Evolutionary conservation across 208 protist species (phyloP).

Genomic region (Leishmania guyanensis): DNA sequence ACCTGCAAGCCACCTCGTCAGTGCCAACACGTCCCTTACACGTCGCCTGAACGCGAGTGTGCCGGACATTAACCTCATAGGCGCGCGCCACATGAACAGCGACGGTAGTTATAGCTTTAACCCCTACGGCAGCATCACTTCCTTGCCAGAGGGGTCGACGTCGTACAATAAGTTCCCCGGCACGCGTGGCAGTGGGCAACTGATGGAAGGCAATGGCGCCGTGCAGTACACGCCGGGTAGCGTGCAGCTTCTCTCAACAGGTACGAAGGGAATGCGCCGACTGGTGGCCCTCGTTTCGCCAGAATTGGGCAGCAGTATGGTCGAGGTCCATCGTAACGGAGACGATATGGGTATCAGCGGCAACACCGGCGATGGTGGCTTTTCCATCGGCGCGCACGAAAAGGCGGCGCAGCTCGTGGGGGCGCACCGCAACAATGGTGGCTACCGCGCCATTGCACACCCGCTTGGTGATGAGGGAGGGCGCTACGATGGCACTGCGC

Average conservation of each 20-base stretch:
- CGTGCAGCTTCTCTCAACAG: conserved; percentile 33
- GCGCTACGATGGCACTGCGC: not conserved
- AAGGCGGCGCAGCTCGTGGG: not conserved
- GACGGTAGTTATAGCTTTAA: conserved; percentile 52
- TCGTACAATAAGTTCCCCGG: conserved; percentile 21
- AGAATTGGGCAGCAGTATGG: conserved; percentile 16
- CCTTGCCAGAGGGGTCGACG: conserved; percentile 34
- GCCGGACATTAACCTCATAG: conserved; percentile 14
- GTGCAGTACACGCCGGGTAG: conserved; percentile 25
- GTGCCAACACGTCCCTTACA: conserved; percentile 28
- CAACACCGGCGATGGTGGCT: not conserved
- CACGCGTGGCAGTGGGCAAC: conserved; percentile 7
- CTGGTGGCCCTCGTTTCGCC: conserved; percentile 30
- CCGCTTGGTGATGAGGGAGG: not conserved
- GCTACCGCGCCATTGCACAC: conserved; percentile 21
- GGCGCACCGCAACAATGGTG: not conserved
- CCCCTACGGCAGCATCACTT: conserved; percentile 46
- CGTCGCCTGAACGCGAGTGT: conserved; percentile 28
- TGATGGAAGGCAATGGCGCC: conserved; percentile 16
- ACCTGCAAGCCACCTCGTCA: conserved; percentile 27
- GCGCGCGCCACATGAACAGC: conserved; percentile 36
- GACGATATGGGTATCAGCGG: conserved; percentile 19
- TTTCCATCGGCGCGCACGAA: not conserved
- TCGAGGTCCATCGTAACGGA: conserved; percentile 6
- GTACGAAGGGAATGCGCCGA: conserved; percentile 20